Conservation (phyloP, 148 eudicot species). For the Talinum fruticosum region DNA sequence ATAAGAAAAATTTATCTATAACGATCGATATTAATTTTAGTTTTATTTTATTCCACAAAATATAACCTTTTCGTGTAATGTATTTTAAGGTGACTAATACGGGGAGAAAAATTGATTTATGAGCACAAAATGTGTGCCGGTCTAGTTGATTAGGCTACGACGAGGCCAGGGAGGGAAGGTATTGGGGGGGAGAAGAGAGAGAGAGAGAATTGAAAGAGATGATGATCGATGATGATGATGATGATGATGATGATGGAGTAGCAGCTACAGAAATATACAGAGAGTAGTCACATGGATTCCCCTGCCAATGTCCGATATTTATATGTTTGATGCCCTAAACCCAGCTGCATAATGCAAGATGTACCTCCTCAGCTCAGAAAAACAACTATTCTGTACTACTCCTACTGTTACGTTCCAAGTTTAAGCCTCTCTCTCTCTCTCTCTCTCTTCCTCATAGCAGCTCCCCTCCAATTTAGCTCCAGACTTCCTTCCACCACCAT, state of each 20-base stretch:
- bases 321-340: background rate
- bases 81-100: no score
- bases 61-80: no score
- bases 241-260: no score
- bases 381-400: background rate
- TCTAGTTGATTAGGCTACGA: background rate
- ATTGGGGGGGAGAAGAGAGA: no score
- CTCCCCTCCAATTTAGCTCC: background rate
- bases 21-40: no score
- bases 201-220: background rate
- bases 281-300: slow-evolving; percentile 31
- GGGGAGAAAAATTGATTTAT: slow-evolving; percentile 5
- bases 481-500: background rate
- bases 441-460: background rate
- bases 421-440: background rate
- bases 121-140: background rate
- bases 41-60: no score
- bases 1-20: no score
- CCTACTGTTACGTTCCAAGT: no score
- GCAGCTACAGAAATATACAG: background rate
- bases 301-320: background rate
- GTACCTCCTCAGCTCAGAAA: background rate
- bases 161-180: no score
- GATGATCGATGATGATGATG: background rate
- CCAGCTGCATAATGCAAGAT: background rate